phyloP scores from a whole-genome alignment of 202 grass and related monocot species.

The Setaria viridis region DNA sequence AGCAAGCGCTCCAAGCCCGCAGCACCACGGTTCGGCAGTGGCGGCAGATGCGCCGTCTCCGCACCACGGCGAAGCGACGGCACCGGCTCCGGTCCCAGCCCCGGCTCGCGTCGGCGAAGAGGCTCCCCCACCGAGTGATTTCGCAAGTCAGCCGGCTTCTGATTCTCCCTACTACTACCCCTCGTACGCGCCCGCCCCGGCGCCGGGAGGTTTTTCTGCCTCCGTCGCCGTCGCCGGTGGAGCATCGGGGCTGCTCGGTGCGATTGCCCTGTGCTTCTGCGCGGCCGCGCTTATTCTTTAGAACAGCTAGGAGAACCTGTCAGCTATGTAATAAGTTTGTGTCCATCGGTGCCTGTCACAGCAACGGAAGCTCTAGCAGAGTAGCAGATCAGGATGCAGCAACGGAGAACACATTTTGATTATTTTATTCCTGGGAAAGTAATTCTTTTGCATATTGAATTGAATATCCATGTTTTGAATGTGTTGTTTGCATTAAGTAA shows the following conservation, averaged over 20 bases:
- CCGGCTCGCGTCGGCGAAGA: neutral
- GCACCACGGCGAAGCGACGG: neutral
- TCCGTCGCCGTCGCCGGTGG: constrained; percentile 5
- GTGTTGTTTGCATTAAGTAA: neutral
- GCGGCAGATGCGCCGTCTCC: neutral
- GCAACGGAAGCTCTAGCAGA: neutral
- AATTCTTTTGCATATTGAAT: neutral
- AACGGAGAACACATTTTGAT: neutral
- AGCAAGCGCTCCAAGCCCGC: neutral
- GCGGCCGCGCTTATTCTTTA: constrained; percentile 44
- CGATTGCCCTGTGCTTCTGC: neutral
- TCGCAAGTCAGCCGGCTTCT: neutral
- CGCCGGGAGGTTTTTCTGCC: constrained; percentile 40
- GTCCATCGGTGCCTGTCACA: neutral
- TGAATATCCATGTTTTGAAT: neutral
- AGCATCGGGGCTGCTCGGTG: constrained; percentile 16
- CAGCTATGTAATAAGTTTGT: constrained; percentile 22
- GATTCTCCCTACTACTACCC: constrained; percentile 15
- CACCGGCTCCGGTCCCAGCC: neutral
- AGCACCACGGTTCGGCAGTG: neutral
- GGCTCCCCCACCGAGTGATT: constrained; percentile 1
- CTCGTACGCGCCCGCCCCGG: constrained; percentile 12
- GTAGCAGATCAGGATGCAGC: neutral
- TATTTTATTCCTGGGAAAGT: neutral
- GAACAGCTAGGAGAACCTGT: neutral